Percentiles rank a stretch among this genome's conserved stretches.
Conservation (phyloP, 108 stramenopile genomes). For the Discostella stelligeroides region DNA sequence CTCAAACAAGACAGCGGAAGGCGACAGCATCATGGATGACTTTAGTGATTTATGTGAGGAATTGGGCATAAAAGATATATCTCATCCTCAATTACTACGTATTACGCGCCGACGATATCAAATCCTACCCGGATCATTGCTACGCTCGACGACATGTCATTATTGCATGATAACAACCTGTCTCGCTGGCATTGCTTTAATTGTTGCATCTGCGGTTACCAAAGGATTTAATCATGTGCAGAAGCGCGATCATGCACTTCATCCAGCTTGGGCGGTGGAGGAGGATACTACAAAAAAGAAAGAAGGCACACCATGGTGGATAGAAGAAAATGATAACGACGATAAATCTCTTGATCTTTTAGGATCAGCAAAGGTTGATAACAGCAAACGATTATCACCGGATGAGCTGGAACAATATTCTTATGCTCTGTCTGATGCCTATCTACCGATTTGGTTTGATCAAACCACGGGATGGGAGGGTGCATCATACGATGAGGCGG, state of each 20-base stretch:
- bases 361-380: not conserved
- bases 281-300: not conserved
- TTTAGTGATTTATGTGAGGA: constrained; percentile 11
- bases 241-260: not conserved
- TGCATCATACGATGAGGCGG: constrained; percentile 26
- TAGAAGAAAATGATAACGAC: not conserved
- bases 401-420: constrained; percentile 10
- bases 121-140: not conserved
- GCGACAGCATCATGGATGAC: not conserved
- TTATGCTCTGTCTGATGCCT: constrained; percentile 8
- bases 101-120: not conserved
- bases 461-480: constrained; percentile 32
- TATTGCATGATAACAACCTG: constrained; percentile 5
- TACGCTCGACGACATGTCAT: constrained; percentile 6
- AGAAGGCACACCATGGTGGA: not conserved
- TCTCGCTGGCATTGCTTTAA: not conserved
- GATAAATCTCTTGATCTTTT: not conserved
- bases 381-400: not conserved
- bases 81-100: constrained; percentile 5
- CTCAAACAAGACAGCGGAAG: not conserved
- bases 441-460: constrained; percentile 26
- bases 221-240: constrained; percentile 19
- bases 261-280: constrained; percentile 13
- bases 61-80: not conserved
- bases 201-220: constrained; percentile 6